Evolutionary conservation across 768 basidiomycete species (phyloP), one percentile per base, ranked within the genome.

Genomic region (Porpolomopsis calyptriformis): DNA sequence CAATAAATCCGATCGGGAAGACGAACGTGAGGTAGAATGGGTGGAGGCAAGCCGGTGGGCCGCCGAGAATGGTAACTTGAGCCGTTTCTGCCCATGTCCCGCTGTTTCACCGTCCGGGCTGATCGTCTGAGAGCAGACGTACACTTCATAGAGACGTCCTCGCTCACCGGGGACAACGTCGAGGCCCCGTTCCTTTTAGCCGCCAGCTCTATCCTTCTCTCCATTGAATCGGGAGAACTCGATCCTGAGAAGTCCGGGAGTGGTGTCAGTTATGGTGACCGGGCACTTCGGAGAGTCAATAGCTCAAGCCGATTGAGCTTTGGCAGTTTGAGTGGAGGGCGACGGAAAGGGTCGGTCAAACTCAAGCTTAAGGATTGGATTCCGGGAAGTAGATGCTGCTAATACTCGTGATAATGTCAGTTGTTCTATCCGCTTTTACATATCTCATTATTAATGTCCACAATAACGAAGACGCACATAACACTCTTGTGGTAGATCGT

Each of bases 1-100:
- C 39, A 97, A 92, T 64, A 98, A 99, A 68, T 77, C 85, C 11
- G 96, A 99, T 62, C 73, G 80, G 55, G 94, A 97, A 57, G 93
- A 96, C 43, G 90, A 91, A 42, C 70, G 96, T 43, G 87, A 98
- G 62, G 92, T 99, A 31, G 89, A 94, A 55, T 96, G 88, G 81
- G 75, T 83, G 20, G 96, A 99, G 65, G 96, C 90, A 8, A 90
- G 87, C 56, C 71, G 77, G 58, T 99, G 92, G 92, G 94, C 96
- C 16, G 85, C 91, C 40, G 89, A 93, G 61, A 92, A 98, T 61
- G 86, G 92, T 91, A 53, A 49, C 71, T 57, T 23, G 23, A 16
- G 20, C 31, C 34, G 11, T 2, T 38, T 35, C 53, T 50, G 36
- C 29, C 23, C 27, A 20, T 16, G 36, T 36, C 25, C 38, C 9